Conservation (phyloP, 768 basidiomycete species). For the Arthromyces matolae region DNA sequence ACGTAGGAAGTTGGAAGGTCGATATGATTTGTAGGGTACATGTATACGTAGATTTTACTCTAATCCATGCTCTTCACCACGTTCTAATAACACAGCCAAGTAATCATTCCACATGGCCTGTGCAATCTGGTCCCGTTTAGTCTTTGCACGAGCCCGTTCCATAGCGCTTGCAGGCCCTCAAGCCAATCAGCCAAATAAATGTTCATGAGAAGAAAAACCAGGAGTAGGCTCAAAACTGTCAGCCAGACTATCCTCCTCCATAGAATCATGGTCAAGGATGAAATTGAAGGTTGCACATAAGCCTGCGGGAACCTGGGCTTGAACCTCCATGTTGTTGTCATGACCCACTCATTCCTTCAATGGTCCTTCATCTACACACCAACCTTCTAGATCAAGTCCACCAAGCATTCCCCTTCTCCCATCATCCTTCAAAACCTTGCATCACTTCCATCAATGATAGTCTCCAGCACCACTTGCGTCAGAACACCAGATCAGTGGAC, state of each 20-base stretch:
- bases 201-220: too few species aligned
- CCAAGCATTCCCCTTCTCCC: too few species aligned
- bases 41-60: background rate
- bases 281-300: background rate
- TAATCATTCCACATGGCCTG: slow-evolving; percentile 4
- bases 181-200: too few species aligned
- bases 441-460: too few species aligned
- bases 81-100: background rate
- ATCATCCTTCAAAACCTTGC: too few species aligned
- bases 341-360: too few species aligned
- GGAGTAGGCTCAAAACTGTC: background rate
- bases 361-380: too few species aligned
- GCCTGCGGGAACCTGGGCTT: background rate
- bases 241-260: too few species aligned
- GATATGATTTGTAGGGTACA: too few species aligned
- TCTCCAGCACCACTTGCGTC: too few species aligned
- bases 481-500: too few species aligned
- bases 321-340: background rate
- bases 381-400: too few species aligned
- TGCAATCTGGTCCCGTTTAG: slow-evolving; percentile 1
- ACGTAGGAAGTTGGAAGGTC: background rate
- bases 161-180: background rate
- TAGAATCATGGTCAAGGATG: background rate
- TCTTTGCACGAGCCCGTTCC: background rate
- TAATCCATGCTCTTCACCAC: background rate